phyloP scores from a whole-genome alignment of 345 rosid genomes.

The Sonneratia alba region DNA sequence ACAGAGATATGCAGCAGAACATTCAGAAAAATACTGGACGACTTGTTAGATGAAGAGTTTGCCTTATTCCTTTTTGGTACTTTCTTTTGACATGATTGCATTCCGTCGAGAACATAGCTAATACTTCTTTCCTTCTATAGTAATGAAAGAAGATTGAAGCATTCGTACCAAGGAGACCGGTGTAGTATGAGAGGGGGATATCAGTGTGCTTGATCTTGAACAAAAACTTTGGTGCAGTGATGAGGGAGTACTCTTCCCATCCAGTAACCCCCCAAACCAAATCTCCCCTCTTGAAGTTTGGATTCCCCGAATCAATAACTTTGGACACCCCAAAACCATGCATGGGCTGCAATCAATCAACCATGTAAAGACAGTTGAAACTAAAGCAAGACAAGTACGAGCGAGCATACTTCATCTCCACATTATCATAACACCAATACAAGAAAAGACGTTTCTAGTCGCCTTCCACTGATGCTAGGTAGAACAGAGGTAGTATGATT shows the following conservation, averaged over 20 bases:
- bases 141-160: not conserved
- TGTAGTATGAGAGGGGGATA: constrained; percentile 22
- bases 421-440: not conserved
- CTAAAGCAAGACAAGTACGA: not conserved
- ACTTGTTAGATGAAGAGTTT: not conserved
- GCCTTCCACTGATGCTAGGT: not conserved
- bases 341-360: constrained; percentile 11
- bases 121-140: not conserved
- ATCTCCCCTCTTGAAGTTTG: constrained; percentile 15
- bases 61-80: not conserved
- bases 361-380: not conserved
- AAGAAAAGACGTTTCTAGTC: not conserved
- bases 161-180: constrained; percentile 14
- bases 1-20: not conserved
- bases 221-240: not conserved
- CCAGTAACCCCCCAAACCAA: constrained; percentile 12
- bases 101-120: not conserved
- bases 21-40: not conserved
- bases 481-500: not conserved
- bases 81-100: no score
- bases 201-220: constrained; percentile 15
- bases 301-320: constrained; percentile 18
- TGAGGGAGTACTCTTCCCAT: constrained; percentile 23
- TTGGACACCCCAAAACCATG: constrained; percentile 15
- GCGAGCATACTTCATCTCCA: not conserved